These are phyloP conservation scores for Kickxella alabastrina DNA, from an alignment of 192 early-diverging fungal genomes.

Conservation along the genomic window DNA sequence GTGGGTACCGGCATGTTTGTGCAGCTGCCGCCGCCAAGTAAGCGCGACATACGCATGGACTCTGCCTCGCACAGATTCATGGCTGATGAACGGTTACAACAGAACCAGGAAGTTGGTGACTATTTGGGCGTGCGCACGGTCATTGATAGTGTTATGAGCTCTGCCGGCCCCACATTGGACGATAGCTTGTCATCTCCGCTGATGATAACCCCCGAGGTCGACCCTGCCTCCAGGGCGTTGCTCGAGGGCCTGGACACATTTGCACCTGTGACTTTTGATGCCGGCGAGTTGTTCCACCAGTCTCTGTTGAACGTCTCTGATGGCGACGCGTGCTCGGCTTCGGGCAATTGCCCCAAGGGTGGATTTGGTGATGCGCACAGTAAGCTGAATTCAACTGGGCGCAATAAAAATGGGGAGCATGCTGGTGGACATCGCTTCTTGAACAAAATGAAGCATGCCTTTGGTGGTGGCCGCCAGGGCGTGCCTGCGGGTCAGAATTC, in stretches of 20 bases:
- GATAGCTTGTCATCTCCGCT: too few relatives aligned
- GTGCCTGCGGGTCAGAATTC: neutral
- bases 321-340: neutral
- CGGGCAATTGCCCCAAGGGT: neutral
- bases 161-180: neutral
- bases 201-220: too few relatives aligned
- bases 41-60: neutral
- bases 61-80: neutral
- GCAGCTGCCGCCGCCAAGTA: neutral
- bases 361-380: conserved; percentile 38
- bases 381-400: conserved; percentile 10
- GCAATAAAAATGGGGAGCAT: conserved; percentile 7
- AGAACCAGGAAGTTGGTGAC: neutral
- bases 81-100: neutral
- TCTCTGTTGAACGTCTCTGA: conserved; percentile 4
- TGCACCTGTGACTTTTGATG: conserved; percentile 41
- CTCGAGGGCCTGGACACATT: conserved; percentile 21
- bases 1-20: neutral
- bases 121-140: conserved; percentile 13
- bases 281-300: conserved; percentile 31
- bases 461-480: conserved; percentile 21
- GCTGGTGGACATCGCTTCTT: conserved; percentile 38
- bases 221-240: neutral
- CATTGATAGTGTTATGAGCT: conserved; percentile 1
- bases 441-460: conserved; percentile 37